Base-by-base conservation (phyloP, 257 asterid species). In the Prunella vulgaris region DNA sequence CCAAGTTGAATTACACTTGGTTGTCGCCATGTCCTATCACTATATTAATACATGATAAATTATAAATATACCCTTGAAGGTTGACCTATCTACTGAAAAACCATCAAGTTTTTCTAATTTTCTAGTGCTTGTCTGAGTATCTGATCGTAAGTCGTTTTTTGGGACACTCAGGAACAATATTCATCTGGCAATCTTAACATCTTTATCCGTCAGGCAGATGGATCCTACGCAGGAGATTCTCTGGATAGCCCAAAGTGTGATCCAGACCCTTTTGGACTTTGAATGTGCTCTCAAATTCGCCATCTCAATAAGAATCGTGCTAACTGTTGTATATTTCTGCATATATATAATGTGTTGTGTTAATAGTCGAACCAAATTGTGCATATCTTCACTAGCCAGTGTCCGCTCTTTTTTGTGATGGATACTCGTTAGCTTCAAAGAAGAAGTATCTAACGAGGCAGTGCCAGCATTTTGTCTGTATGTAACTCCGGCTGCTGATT, bases 161-260 rank as follows among this genome's bases (percentile, higher is more conserved):
- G 72, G 63, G 52, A 44, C 18, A 22, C 32, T 18, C 84, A 92
- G 98, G 98, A 85, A 66, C 70, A 58, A 14, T 83, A 85, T 46
- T 86, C 88, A 14, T 80, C 93, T 56, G 87, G 87, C 82, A 93
- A 93, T 67, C 84, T 93, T 73, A 93, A 93, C 66, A 83, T 90
- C 64, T 90, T 95, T 33, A 83, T 90, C 73, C 89, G 95, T 21
- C 95, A 80, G 77, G 92, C 96, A 3, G 98, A 93, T 79, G 97
- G 98, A 42, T 85, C 97, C 24, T 93, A 90, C 33, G 68, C 69
- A 14, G 97, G 97, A 61, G 98, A 93, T 77, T 85, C 97, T 70
- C 86, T 93, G 69, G 95, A 90, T 71, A 90, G 98, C 82, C 95
- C 97, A 37, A 79, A 56, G 61, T 85, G 90, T 1, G 84, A 80